Conservation (phyloP, 805 yeast species). For the Limtongia smithiae region DNA sequence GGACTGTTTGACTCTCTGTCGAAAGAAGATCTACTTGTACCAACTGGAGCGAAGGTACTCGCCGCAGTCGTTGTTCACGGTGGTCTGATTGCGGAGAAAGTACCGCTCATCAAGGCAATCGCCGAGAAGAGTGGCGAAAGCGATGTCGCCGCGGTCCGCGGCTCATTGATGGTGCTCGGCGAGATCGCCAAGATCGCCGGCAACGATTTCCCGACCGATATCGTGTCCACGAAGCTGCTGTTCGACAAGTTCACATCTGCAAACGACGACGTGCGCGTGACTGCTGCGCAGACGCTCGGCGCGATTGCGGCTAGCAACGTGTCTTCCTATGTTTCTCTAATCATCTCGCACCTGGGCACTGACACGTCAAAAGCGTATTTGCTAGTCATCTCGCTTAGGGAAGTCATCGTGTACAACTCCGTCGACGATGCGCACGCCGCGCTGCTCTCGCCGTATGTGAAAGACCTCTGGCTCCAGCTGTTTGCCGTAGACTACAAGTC, state of each 20-base stretch:
- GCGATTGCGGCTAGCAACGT: constrained; percentile 45
- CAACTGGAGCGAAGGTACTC: constrained; percentile 15
- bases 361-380: constrained; percentile 31
- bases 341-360: constrained; percentile 37
- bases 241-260: constrained; percentile 39
- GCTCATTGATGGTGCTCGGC: constrained; percentile 19
- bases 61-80: constrained; percentile 20
- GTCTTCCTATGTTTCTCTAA: constrained; percentile 39
- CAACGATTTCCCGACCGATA: not conserved
- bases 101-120: constrained; percentile 1
- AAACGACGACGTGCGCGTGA: constrained; percentile 38
- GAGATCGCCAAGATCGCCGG: constrained; percentile 17
- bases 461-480: constrained; percentile 29
- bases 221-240: constrained; percentile 36
- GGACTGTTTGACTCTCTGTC: constrained; percentile 1
- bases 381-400: constrained; percentile 36
- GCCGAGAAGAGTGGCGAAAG: not conserved
- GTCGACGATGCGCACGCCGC: not conserved
- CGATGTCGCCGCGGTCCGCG: not conserved
- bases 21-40: constrained; percentile 28
- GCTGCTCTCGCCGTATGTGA: constrained; percentile 18
- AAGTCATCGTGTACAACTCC: constrained; percentile 18
- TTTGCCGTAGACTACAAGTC: constrained; percentile 14
- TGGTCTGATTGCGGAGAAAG: constrained; percentile 4
- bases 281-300: constrained; percentile 55